Percentiles rank a stretch among this genome's conserved stretches.
phyloP scores from a whole-genome alignment of 2,329 filamentous ascomycete species.

The Juglanconis sp. region DNA sequence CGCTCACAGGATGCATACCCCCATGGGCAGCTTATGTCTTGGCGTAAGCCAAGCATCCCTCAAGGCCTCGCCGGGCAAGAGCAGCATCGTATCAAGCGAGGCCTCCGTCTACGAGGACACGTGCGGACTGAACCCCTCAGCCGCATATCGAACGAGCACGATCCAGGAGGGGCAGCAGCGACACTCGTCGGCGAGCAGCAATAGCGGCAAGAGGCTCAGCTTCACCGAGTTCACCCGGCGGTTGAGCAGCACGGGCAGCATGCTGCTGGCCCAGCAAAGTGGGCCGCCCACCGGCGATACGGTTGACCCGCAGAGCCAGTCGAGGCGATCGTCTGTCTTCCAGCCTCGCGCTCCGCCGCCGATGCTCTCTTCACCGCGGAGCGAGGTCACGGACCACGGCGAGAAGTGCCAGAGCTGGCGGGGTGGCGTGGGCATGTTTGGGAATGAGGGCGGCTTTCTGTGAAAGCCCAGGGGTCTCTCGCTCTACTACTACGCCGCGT shows the following conservation, averaged over 20 bases:
- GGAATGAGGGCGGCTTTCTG: slow-evolving; percentile 52
- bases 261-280: slow-evolving; percentile 58
- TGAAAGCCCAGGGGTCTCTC: slow-evolving; percentile 29
- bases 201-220: slow-evolving; percentile 50
- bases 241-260: slow-evolving; percentile 58
- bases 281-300: slow-evolving; percentile 40
- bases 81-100: slow-evolving; percentile 6
- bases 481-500: background rate
- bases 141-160: slow-evolving; percentile 21
- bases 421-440: slow-evolving; percentile 53
- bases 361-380: slow-evolving; percentile 21
- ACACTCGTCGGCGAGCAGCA: slow-evolving; percentile 47
- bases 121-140: slow-evolving; percentile 14
- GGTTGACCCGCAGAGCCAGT: slow-evolving; percentile 36
- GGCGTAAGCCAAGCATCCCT: background rate
- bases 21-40: slow-evolving; percentile 21
- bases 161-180: slow-evolving; percentile 31
- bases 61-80: slow-evolving; percentile 8
- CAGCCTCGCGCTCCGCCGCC: slow-evolving; percentile 30
- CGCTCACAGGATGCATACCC: slow-evolving; percentile 45
- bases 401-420: slow-evolving; percentile 53
- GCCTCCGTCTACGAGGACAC: slow-evolving; percentile 6
- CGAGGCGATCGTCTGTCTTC: slow-evolving; percentile 27
- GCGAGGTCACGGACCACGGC: slow-evolving; percentile 35
- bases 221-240: slow-evolving; percentile 61